These are phyloP conservation scores for Haplosporangium sp. DNA, from an alignment of 371 early-diverging fungal species.

Conservation along the genomic window DNA sequence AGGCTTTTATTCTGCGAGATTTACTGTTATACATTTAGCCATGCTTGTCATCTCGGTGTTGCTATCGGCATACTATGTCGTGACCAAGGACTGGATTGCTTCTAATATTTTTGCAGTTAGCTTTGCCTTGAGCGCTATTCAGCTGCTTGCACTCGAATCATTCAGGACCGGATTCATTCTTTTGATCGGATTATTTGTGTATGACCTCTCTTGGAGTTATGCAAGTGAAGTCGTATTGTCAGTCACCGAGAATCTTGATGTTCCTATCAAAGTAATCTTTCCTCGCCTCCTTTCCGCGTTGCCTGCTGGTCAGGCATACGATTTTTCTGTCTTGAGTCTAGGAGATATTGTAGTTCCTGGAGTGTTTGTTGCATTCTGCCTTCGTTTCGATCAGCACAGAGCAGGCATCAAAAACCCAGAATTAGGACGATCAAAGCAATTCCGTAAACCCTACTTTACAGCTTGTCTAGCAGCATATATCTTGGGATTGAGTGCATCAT, in stretches of 20 bases:
- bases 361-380: conserved; percentile 91
- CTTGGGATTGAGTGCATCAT: conserved; percentile 88
- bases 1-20: conserved; percentile 75
- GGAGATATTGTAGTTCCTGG: conserved; percentile 98
- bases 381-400: conserved; percentile 85
- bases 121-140: conserved; percentile 88
- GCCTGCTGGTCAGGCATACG: conserved; percentile 56
- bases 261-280: conserved; percentile 94
- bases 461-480: conserved; percentile 84
- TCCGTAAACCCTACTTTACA: conserved; percentile 92
- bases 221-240: conserved; percentile 95
- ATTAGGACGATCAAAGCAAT: conserved; percentile 62
- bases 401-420: conserved; percentile 43
- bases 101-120: conserved; percentile 91
- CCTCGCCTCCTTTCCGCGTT: conserved; percentile 79
- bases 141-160: conserved; percentile 89
- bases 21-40: conserved; percentile 77
- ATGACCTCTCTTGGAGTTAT: conserved; percentile 98
- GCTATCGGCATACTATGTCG: conserved; percentile 80
- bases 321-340: conserved; percentile 93
- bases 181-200: conserved; percentile 88
- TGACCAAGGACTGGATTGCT: conserved; percentile 91
- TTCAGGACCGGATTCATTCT: conserved; percentile 94
- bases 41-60: conserved; percentile 67
- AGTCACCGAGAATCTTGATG: conserved; percentile 93